phyloP scores from a whole-genome alignment of 371 early-diverging fungal species.

The Dichotomocladium elegans region DNA sequence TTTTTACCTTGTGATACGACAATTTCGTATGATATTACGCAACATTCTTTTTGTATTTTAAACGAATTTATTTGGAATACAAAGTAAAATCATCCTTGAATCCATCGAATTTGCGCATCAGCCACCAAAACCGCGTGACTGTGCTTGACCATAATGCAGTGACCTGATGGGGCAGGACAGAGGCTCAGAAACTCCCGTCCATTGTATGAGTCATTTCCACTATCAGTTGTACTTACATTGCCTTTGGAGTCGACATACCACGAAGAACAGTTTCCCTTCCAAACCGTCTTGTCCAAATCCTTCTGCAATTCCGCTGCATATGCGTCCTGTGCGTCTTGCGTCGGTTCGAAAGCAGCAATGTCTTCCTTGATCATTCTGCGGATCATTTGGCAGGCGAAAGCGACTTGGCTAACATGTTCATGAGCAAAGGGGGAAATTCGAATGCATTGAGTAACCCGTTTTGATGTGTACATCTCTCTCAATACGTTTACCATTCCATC shows the following conservation, averaged over 20 bases:
- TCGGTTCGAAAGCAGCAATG: constrained; percentile 20
- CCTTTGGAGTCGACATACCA: constrained; percentile 1
- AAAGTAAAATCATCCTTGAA: constrained; percentile 1
- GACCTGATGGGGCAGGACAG: neutral
- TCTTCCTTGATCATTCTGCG: constrained; percentile 12
- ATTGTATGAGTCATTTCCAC: no score
- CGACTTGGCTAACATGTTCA: constrained; percentile 26
- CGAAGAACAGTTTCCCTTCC: constrained; percentile 11
- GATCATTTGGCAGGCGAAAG: constrained; percentile 14
- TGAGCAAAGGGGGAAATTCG: no score
- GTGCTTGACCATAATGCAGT: constrained; percentile 9
- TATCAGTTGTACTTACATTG: no score
- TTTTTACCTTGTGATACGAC: no score
- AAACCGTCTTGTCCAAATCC: constrained; percentile 19
- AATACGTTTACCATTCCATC: constrained; percentile 11
- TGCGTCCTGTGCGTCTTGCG: constrained; percentile 11
- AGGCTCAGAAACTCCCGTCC: no score
- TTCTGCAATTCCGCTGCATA: constrained; percentile 14
- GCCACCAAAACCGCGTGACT: neutral
- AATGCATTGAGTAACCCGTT: neutral
- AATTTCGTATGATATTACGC: no score
- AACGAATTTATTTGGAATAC: no score
- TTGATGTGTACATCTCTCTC: neutral
- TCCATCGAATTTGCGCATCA: constrained; percentile 2
- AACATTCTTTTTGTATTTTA: no score